Evolutionary conservation across 164 flowering plant species (phyloP).

Genomic region (Akebia trifoliata): DNA sequence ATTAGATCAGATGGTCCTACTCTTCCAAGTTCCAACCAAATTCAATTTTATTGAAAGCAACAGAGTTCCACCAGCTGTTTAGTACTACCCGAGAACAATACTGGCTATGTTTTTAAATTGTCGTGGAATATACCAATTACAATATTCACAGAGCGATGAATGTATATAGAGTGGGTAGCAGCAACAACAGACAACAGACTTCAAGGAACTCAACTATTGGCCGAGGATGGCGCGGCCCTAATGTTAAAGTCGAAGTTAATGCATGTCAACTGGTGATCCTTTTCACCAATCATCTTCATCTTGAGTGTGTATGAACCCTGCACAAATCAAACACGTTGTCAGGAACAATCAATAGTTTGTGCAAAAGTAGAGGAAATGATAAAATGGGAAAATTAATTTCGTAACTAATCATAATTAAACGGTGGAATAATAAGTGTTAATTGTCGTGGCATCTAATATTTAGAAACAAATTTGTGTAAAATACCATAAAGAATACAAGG

Average conservation of each 20-base stretch:
- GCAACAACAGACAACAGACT: background rate
- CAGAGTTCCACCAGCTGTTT: no score
- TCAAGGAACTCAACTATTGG: constrained; percentile 13
- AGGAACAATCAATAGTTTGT: background rate
- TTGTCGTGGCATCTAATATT: no score
- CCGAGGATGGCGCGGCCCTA: constrained; percentile 35
- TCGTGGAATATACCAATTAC: no score
- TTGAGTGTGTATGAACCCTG: constrained; percentile 73
- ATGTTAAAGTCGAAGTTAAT: constrained; percentile 52
- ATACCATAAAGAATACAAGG: no score
- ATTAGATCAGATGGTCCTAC: no score
- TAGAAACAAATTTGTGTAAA: no score
- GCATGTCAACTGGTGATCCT: constrained; percentile 53
- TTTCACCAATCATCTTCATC: constrained; percentile 50
- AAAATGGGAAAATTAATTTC: background rate
- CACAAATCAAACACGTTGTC: background rate
- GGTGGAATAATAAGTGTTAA: no score
- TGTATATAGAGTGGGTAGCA: background rate
- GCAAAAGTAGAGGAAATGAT: background rate
- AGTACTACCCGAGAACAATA: no score
- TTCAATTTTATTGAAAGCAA: no score
- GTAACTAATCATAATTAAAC: background rate
- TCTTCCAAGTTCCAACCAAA: no score
- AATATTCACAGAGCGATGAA: no score
- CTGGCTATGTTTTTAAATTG: no score